Evolutionary conservation across 2,329 filamentous ascomycete genomes (phyloP), one percentile per base, ranked within the genome.

Genomic region (Cryphonectria naterciae): DNA sequence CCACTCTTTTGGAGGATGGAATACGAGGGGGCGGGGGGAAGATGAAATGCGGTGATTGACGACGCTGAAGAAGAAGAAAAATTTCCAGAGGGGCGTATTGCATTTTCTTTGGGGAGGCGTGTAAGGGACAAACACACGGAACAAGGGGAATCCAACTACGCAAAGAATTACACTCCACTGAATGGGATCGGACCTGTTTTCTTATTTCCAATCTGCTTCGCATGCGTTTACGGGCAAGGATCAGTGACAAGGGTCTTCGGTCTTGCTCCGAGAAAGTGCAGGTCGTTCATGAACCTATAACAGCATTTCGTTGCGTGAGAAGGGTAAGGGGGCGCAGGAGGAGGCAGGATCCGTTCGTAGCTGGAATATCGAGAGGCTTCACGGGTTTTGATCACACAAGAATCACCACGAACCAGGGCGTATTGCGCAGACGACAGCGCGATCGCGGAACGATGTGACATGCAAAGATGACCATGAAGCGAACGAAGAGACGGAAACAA

Each of bases 141-240:
- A 68, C 67, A 69, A 69, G 68, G 71, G 69, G 75, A 75, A 77
- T 78, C 75, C 76, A 77, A 75, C 74, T 73, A 76, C 77, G 61
- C 66, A 68, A 61, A 61, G 67, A 63, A 62, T 39, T 67, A 65
- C 46, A 49, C 46, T 64, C 54, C 43, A 52, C 63, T 68, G 68
- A 70, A 52, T 72, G 54, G 70, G 70, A 72, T 72, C 52, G 68
- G 71, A 73, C 69, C 72, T 72, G 72, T 69, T 71, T 70, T 52
- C 49, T 68, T 61, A 46, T 61, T 46, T 52, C 64, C 68, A 52
- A 56, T 65, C 67, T 67, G 67, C 72, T 67, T 71, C 67, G 60
- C 39, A 74, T 67, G 70, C 70, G 74, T 49, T 49, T 65, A 67
- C 69, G 58, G 62, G 70, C 70, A 68, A 70, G 54, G 72, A 65